These are phyloP conservation scores for Lichtheimia hyalospora DNA, from an alignment of 371 early-diverging fungal species.

Conservation along the genomic window DNA sequence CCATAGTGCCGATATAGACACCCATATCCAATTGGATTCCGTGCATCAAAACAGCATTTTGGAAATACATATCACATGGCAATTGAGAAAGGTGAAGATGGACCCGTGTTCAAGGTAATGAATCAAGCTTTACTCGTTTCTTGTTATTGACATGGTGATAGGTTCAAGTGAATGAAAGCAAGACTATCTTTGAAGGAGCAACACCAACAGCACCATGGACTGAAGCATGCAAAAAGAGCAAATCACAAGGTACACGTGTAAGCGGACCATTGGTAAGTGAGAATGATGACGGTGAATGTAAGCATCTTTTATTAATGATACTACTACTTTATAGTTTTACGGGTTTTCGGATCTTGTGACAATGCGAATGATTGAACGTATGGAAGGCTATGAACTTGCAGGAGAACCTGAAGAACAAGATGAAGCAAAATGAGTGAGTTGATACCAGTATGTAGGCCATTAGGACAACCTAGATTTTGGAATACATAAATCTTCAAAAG, in stretches of 20 bases:
- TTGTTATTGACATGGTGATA: background rate
- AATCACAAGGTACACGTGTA: slow-evolving; percentile 45
- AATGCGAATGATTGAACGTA: slow-evolving; percentile 33
- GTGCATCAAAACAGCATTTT: slow-evolving; percentile 55
- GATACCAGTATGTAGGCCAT: no score
- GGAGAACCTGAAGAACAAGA: slow-evolving; percentile 24
- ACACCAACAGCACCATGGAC: slow-evolving; percentile 64
- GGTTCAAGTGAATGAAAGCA: slow-evolving; percentile 24
- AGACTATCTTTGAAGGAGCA: slow-evolving; percentile 39
- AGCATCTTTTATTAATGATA: background rate
- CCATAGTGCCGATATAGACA: slow-evolving; percentile 54
- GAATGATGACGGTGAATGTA: background rate
- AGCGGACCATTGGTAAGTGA: slow-evolving; percentile 50
- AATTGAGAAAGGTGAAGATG: slow-evolving; percentile 40
- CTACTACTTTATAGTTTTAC: slow-evolving; percentile 26
- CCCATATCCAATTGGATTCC: slow-evolving; percentile 58
- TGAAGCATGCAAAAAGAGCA: slow-evolving; percentile 49
- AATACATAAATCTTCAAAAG: no score
- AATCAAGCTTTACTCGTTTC: background rate
- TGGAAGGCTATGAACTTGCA: slow-evolving; percentile 37
- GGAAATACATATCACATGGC: slow-evolving; percentile 56
- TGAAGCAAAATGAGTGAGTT: background rate
- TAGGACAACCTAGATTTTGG: no score
- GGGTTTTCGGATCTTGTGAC: slow-evolving; percentile 52
- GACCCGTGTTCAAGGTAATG: slow-evolving; percentile 44